A percentile compares a stretch with the other conserved stretches of the same genome.
phyloP scores from a whole-genome alignment of 345 rosid species.

The Stellera chamaejasme region DNA sequence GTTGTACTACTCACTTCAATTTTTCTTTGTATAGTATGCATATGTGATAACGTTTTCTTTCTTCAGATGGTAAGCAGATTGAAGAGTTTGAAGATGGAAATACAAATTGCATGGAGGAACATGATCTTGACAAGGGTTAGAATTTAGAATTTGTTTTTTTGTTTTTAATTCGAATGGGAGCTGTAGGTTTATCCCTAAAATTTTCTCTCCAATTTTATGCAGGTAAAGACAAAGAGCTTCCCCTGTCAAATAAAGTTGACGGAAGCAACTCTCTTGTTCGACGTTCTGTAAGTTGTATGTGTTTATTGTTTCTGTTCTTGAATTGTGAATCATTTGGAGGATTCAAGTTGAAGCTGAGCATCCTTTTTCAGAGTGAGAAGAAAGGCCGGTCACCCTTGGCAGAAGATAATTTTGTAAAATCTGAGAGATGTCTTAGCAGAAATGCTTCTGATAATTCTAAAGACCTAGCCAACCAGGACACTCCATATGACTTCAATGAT shows the following conservation, averaged over 20 bases:
- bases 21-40: slow-evolving; percentile 6
- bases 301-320: slow-evolving; percentile 56
- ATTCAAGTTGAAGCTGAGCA: slow-evolving; percentile 45
- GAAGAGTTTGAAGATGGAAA: slow-evolving; percentile 32
- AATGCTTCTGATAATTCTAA: slow-evolving; percentile 19
- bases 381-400: slow-evolving; percentile 35
- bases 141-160: slow-evolving; percentile 8
- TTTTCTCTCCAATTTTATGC: slow-evolving; percentile 16
- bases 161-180: slow-evolving; percentile 3
- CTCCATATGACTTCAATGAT: slow-evolving; percentile 56
- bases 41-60: no score
- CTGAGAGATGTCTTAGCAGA: slow-evolving; percentile 20
- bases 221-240: slow-evolving; percentile 34
- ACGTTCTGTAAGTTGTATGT: slow-evolving; percentile 99
- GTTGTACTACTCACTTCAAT: neutral
- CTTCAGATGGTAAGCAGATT: slow-evolving; percentile 20
- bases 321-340: slow-evolving; percentile 27
- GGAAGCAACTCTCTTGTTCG: slow-evolving; percentile 49
- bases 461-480: slow-evolving; percentile 29
- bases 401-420: slow-evolving; percentile 29
- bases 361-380: slow-evolving; percentile 50
- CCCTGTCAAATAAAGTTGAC: slow-evolving; percentile 31
- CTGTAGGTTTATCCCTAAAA: slow-evolving; percentile 7
- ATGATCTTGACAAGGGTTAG: slow-evolving; percentile 37
- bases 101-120: slow-evolving; percentile 20